Evolutionary conservation across 805 yeast species (phyloP).

Genomic region (Wickerhamiella dianesei): DNA sequence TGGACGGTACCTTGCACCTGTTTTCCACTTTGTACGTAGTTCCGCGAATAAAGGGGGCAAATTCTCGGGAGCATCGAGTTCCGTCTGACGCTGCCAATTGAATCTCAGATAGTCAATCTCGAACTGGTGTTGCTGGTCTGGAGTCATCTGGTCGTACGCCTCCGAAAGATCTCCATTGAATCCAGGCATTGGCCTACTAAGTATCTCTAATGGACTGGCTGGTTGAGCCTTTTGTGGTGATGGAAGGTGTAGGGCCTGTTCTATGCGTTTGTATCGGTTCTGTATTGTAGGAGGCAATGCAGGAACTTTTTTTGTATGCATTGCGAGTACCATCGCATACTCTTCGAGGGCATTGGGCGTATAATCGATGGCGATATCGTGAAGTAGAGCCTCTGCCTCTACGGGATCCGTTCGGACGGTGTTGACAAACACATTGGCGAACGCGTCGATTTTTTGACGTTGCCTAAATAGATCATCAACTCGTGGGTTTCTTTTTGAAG

Average conservation of each 20-base stretch:
- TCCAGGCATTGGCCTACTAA: not conserved
- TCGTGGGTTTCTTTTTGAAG: slow-evolving; percentile 7
- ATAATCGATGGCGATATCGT: not conserved
- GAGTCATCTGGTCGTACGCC: slow-evolving; percentile 37
- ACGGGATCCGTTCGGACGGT: not conserved
- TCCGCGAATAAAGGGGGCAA: slow-evolving; percentile 29
- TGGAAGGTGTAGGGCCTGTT: not conserved
- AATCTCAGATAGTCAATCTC: slow-evolving; percentile 48
- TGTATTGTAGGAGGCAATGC: not conserved
- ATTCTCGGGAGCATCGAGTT: slow-evolving; percentile 35
- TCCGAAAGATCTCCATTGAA: slow-evolving; percentile 36
- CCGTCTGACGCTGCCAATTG: slow-evolving; percentile 55
- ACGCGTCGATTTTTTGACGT: not conserved
- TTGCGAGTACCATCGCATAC: slow-evolving; percentile 1
- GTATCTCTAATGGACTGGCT: not conserved
- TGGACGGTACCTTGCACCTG: not conserved
- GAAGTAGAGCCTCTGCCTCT: not conserved
- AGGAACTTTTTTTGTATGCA: not conserved
- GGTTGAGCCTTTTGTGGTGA: not conserved
- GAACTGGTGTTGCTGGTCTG: slow-evolving; percentile 32
- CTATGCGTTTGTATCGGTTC: not conserved
- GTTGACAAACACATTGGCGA: not conserved
- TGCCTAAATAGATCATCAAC: slow-evolving; percentile 5
- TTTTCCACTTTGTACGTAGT: slow-evolving; percentile 1
- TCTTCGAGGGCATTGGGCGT: not conserved